A percentile compares a stretch with the other conserved stretches of the same genome.
Conservation (phyloP, 2,329 filamentous ascomycete genomes). For the Alternaria incomplexa region DNA sequence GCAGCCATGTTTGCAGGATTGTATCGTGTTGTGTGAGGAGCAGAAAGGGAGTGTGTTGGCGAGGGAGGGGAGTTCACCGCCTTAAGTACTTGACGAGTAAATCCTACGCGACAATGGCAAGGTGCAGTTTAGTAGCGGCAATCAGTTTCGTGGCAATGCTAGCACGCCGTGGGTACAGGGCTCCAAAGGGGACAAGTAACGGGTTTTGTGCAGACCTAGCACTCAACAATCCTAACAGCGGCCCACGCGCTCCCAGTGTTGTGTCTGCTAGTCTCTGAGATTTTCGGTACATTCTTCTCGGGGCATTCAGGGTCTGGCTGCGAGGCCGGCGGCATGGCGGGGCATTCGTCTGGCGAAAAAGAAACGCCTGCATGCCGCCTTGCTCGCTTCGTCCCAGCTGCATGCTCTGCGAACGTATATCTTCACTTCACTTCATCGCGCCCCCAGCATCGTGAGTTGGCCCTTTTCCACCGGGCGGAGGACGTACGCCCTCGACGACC, state of each 20-base stretch:
- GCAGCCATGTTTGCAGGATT: slow-evolving; percentile 49
- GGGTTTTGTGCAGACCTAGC: slow-evolving; percentile 30
- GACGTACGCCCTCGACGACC: not conserved
- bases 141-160: slow-evolving; percentile 39
- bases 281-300: slow-evolving; percentile 10
- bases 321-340: not conserved
- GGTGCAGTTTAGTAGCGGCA: slow-evolving; percentile 46
- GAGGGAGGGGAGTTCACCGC: slow-evolving; percentile 36
- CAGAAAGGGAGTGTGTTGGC: slow-evolving; percentile 23
- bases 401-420: not conserved
- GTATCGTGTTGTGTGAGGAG: slow-evolving; percentile 17
- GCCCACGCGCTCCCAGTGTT: slow-evolving; percentile 20
- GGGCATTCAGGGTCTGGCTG: slow-evolving; percentile 9
- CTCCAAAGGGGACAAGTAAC: slow-evolving; percentile 28
- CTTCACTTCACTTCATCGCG: not conserved
- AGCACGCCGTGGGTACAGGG: slow-evolving; percentile 20
- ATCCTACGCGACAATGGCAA: slow-evolving; percentile 39
- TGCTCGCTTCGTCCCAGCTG: not conserved
- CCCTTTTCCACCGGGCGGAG: not conserved
- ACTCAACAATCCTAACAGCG: slow-evolving; percentile 37
- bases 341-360: not conserved
- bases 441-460: not conserved
- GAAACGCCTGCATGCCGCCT: not conserved
- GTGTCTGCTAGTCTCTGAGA: not conserved
- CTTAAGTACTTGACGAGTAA: slow-evolving; percentile 38